Evolutionary conservation across 1,284 basidiomycete species (phyloP), one percentile per base, ranked within the genome.

Genomic region (Leccinum griseonigrum): DNA sequence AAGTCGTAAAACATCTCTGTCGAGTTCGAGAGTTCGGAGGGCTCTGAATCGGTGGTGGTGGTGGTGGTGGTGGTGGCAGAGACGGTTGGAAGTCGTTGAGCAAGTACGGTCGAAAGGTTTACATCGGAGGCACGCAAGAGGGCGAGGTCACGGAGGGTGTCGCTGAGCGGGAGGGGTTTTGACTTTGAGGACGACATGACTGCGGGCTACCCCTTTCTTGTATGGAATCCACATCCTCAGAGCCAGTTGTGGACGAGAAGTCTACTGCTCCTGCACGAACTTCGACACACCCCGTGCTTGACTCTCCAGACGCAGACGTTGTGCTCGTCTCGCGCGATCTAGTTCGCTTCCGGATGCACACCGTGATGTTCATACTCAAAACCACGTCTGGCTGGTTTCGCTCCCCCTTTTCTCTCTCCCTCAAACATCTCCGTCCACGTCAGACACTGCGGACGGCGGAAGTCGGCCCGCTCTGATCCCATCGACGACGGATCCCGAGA

Each of bases 91-190:
- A 26, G 22, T 26, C 22, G 43, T 29, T 66, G 50, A 29, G 77
- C 69, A 32, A 85, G 66, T 32, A 84, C 65, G 14, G 71, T 70
- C 18, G 81, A 75, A 16, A 89, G 67, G 67, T 89, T 83, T 36
- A 85, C 63, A 53, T 82, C 83, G 6, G 85, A 85, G 26, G 84
- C 83, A 48, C 87, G 83, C 26, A 92, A 75, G 32, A 90, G 74
- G 2, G 90, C 88, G 32, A 92, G 82, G 73, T 92, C 90, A n/a
- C 82, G 85, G 48, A 91, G 78, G 3, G 84, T 85, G 62, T 84
- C 80, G 60, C 79, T 75, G 52, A 91, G 77, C 7, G 85, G 77
- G 29, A 92, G 77, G 10, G 85, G 81, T 65, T 84, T 84, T 31
- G 76, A 52, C 64, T 79, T 83, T 26, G 74, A 72, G 38, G 74